Percentiles rank a stretch among this genome's conserved stretches.
Evolutionary conservation across 2,329 filamentous ascomycete species (phyloP).

Genomic region (Venturiaceae sp.): DNA sequence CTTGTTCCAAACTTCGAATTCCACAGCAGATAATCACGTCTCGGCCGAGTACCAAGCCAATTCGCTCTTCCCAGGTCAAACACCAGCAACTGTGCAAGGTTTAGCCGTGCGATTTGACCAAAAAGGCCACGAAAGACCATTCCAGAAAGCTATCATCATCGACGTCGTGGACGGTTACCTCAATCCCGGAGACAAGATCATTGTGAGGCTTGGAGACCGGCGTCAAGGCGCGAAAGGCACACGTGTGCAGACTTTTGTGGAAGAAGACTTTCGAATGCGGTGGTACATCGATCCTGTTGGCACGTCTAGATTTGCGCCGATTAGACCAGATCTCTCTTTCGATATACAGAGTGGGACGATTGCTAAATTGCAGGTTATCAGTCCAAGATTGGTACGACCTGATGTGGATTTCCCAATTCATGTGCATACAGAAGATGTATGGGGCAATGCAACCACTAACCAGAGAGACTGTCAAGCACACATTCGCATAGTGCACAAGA

Average conservation of each 20-base stretch:
- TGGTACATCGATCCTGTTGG: slow-evolving; percentile 30
- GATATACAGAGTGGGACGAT: too few species aligned
- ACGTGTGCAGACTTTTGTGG: slow-evolving; percentile 25
- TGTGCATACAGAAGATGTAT: too few species aligned
- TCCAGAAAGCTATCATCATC: slow-evolving; percentile 29
- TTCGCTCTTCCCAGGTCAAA: slow-evolving; percentile 18
- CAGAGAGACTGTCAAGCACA: too few species aligned
- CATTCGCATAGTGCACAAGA: too few species aligned
- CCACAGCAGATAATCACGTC: too few species aligned
- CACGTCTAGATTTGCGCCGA: too few species aligned
- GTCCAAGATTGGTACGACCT: too few species aligned
- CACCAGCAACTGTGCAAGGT: slow-evolving; percentile 23
- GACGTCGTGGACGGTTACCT: slow-evolving; percentile 25
- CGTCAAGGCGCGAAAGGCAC: slow-evolving; percentile 22
- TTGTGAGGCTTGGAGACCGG: slow-evolving; percentile 23
- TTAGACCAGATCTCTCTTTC: too few species aligned
- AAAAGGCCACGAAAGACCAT: slow-evolving; percentile 28
- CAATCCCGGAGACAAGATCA: slow-evolving; percentile 25
- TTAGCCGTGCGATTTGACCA: slow-evolving; percentile 27
- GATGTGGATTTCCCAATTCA: too few species aligned
- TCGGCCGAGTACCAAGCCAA: slow-evolving; percentile 22
- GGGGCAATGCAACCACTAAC: too few species aligned
- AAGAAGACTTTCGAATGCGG: slow-evolving; percentile 23
- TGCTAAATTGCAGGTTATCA: too few species aligned
- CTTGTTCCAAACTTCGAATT: too few species aligned